Base-by-base conservation (phyloP, 306 rosid species). In the Glycine tomentella region DNA sequence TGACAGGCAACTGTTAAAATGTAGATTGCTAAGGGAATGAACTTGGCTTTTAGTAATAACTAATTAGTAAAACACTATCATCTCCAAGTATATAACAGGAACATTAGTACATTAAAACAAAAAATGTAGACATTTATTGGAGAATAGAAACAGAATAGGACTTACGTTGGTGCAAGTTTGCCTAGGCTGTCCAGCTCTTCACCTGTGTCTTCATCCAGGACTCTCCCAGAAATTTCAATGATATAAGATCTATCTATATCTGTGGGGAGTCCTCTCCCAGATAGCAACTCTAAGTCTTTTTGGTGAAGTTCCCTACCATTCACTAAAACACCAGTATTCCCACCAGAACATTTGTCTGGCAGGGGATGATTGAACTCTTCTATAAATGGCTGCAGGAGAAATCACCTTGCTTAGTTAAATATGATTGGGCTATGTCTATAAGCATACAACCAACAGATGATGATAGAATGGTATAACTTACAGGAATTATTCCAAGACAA, bases 141-240 rank as follows among this genome's bases (percentile, higher is more conserved):
- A 73, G 34, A 74, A 42, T 62, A 53, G 79, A 40, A 72, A 58
- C 13, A 46, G 12, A 65, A 45, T 33, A 31, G 72, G 44, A 56
- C 97, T 92, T 87, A 96, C 99, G 99, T 96, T 5, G 99, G 99
- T 20, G 99, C 99, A 12, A 96, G 97, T 87, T 91, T 93, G 59
- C 99, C 99, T 4, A 96, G 99, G 91, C 98, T 66, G 71, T 96
- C 99, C 48, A 90, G 76, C 88, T 96, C 99, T 80, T 92, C 97
- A 38, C 98, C 98, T 0, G 92, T 93, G 86, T 96, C 98, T 86
- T 88, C 98, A 49, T 96, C 97, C 40, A 92, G 89, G 69, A 96
- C 97, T 87, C 93, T 89, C 79, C 99, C 99, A 0, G 98, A 92
- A 72, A 96, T 96, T 72, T 96, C 98, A 53, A 96, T 64, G 46